Evolutionary conservation across 768 basidiomycete species (phyloP), one percentile per base, ranked within the genome.

Genomic region (Nidularia sp.): DNA sequence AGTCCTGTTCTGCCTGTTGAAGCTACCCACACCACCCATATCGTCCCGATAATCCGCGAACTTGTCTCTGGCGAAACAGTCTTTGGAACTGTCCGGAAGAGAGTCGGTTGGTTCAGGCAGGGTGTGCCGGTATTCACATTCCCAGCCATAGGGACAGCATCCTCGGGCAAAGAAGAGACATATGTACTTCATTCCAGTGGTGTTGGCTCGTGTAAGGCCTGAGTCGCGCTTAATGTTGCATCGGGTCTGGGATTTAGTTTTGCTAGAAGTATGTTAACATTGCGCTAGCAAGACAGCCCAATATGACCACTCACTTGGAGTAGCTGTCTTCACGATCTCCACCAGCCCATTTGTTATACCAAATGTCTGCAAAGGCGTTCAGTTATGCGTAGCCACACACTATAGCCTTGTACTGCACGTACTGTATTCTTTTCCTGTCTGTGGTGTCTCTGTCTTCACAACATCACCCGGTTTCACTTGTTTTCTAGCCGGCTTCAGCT

Each of bases 341-440:
- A 50, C 97, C 97, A n/a, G 97, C 97, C 96, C 96, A 98, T 72
- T 97, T 96, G 70, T 98, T 94, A 67, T 96, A 98, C 96, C 97
- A 99, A 48, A 96, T 90, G 70, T 99, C 90, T 90, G 54, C 42
- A 41, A 33, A 41, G 32, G 3, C 31, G 43, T 34, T 36, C 42
- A 45, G 15, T 42, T 3, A 44, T 41, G 13, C 32, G 31, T 31
- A 8, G 29, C 9, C 34, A 42, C 5, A 32, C 22, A 36, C 44
- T 45, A 32, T 18, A 18, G 18, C 18, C 18, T 32, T 18, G 39
- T 34, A 58, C 45, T n/a, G 9, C 25, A 82, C 88, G 61, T 60
- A 95, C 94, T 98, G 72, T 96, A 97, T 66, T 97, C 94, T 68
- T 96, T 96, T 47, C 94, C 94, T 0, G 93, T 92, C 69, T 98